phyloP scores from a whole-genome alignment of 768 basidiomycete genomes.

The Hericium alpestre region DNA sequence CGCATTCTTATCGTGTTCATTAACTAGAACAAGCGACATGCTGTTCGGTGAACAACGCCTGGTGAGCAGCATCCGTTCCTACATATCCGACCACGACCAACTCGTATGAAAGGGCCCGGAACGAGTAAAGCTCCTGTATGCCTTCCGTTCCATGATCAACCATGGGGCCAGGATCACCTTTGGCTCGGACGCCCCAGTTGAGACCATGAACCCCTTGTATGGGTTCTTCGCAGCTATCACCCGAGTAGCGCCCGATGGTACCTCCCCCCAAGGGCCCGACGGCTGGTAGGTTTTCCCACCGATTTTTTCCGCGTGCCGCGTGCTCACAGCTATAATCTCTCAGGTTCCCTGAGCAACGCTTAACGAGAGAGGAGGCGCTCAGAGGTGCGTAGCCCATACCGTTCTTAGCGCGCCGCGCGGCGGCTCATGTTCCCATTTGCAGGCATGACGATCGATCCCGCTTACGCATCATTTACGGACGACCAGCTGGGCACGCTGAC shows the following conservation, averaged over 20 bases:
- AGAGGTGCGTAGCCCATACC: constrained; percentile 33
- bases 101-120: constrained; percentile 52
- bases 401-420: not conserved
- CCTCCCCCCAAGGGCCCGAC: constrained; percentile 69
- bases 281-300: constrained; percentile 57
- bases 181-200: constrained; percentile 88
- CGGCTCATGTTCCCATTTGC: constrained; percentile 2
- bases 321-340: not conserved
- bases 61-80: constrained; percentile 28
- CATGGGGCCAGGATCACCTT: constrained; percentile 60
- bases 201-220: constrained; percentile 71
- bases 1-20: not conserved
- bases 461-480: constrained; percentile 81
- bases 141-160: constrained; percentile 66
- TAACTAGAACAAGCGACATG: constrained; percentile 69
- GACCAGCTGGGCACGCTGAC: constrained; percentile 63
- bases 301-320: not conserved
- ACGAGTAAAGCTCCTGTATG: constrained; percentile 77
- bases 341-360: constrained; percentile 76
- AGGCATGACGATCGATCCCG: constrained; percentile 85
- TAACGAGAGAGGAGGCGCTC: constrained; percentile 69
- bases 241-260: constrained; percentile 55
- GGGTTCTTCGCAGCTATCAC: constrained; percentile 87
- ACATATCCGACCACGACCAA: not conserved
- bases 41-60: constrained; percentile 79